Base-by-base conservation (phyloP, 306 rosid species). In the Morella rubra region DNA sequence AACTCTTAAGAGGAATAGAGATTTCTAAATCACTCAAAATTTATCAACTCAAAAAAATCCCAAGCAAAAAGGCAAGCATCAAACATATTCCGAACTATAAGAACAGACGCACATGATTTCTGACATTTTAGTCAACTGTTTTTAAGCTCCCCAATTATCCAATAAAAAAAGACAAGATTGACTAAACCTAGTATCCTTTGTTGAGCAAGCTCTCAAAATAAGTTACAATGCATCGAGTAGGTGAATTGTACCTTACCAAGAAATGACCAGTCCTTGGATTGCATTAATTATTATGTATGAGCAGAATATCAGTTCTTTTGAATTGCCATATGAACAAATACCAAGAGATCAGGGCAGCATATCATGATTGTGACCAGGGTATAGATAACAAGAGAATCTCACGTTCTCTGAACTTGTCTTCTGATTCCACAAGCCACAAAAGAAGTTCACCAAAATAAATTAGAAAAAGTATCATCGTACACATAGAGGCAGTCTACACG, bases 221-320 rank as follows among this genome's bases (percentile, higher is more conserved):
- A 46, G 18, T 1, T 53, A 20, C 24, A 64, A 13, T 62, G 61
- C 56, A 51, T 42, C 32, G 4, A 58, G 41, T 14, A 13, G 24
- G 73, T 20, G 62, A 42, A 72, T 49, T 19, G 45, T 71, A 62
- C 44, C 74, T 72, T 85, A 87, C 91, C 91, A 83, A 78, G 91
- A 83, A 79, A 87, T 76, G 71, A 83, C 81, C 22, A 85, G 41
- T 60, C 91, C 89, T 81, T 83, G 83, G 42, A 78, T 85, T 41
- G 91, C 89, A 49, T 80, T 85, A 14, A 87, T 89, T 87, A 85
- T 87, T 12, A 16, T 53, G 71, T 18, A 53, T 11, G 65, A 41
- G 78, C 44, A 75, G n/a, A n/a, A 56, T 46, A 47, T 53, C n/a
- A 24, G 40, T 62, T 20, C 42, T 72, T 42, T 41, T 3, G n/a